Conservation (phyloP, 257 asterid genomes). For the Solanum microdontum region DNA sequence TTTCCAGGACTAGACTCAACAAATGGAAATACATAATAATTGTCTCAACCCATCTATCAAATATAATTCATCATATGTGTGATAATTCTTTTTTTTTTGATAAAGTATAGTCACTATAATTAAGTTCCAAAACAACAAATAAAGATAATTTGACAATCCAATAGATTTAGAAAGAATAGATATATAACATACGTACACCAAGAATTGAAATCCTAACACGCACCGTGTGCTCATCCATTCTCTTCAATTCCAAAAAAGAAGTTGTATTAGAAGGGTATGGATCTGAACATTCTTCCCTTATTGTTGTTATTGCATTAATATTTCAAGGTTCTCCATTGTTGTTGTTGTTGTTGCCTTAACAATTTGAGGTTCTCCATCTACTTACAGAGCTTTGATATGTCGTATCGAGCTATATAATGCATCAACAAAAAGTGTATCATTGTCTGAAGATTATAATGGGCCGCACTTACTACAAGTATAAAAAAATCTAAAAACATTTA, state of each 20-base stretch:
- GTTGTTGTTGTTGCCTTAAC: neutral
- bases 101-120: neutral
- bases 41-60: neutral
- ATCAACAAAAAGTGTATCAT: neutral
- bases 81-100: too few relatives aligned
- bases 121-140: neutral
- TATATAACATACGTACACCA: neutral
- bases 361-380: neutral
- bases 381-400: neutral
- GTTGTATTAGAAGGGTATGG: too few relatives aligned
- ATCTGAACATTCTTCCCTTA: neutral
- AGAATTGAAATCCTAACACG: neutral
- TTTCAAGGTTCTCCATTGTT: too few relatives aligned
- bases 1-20: neutral
- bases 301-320: neutral
- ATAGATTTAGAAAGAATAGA: neutral
- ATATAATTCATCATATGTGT: too few relatives aligned
- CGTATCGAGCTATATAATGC: neutral
- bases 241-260: too few relatives aligned
- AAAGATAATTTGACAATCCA: neutral
- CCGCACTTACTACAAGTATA: too few relatives aligned
- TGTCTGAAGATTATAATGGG: neutral
- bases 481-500: neutral
- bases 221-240: too few relatives aligned
- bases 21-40: neutral